Percentiles rank a stretch among this genome's conserved stretches.
Conservation (phyloP, 2,329 filamentous ascomycete species). For the Pseudocercospora fuligena region DNA sequence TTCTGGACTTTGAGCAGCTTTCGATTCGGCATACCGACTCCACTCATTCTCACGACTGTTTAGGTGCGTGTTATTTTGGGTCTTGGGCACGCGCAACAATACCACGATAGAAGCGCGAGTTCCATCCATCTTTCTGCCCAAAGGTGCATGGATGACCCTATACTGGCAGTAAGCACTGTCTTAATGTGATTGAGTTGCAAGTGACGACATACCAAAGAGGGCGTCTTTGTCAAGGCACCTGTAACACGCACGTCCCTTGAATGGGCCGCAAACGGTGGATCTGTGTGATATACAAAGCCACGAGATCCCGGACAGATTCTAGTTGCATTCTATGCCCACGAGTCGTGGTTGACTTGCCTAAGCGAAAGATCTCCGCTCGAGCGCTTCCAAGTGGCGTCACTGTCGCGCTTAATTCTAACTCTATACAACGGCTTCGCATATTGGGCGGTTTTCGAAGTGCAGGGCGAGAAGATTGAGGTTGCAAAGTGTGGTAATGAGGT, state of each 20-base stretch:
- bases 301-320: conserved; percentile 4
- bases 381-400: background rate
- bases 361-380: background rate
- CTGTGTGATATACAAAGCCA: background rate
- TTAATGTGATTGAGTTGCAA: conserved; percentile 4
- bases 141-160: conserved; percentile 2
- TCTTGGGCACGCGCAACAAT: background rate
- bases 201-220: conserved; percentile 1
- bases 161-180: background rate
- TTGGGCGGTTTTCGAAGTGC: background rate
- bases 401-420: background rate
- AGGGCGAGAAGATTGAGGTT: background rate
- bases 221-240: background rate
- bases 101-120: background rate
- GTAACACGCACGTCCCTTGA: background rate
- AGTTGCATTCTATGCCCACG: background rate
- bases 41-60: background rate
- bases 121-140: background rate
- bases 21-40: background rate
- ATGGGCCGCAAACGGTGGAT: conserved; percentile 5
- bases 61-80: background rate
- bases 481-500: background rate
- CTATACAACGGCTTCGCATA: background rate
- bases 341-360: conserved; percentile 4
- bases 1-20: background rate